phyloP scores from a whole-genome alignment of 768 basidiomycete genomes.

The Tylopilus intermedius region DNA sequence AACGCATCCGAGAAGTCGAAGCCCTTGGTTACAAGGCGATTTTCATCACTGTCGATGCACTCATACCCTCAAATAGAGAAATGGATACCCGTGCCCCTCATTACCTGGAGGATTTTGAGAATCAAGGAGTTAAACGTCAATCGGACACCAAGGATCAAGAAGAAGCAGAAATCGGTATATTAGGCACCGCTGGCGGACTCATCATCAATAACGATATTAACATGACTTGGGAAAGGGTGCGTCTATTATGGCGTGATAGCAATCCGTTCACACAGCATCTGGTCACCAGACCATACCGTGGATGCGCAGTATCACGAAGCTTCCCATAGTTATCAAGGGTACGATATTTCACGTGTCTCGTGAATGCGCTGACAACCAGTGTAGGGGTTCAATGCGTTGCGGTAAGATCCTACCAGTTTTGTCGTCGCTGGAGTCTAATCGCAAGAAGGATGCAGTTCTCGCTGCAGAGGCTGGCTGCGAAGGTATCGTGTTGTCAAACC shows the following conservation, averaged over 20 bases:
- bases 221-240: slow-evolving; percentile 73
- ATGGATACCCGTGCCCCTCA: slow-evolving; percentile 62
- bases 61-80: slow-evolving; percentile 79
- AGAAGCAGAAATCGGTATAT: slow-evolving; percentile 36
- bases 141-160: slow-evolving; percentile 29
- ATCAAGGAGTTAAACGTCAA: slow-evolving; percentile 26
- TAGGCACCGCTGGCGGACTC: slow-evolving; percentile 66
- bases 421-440: slow-evolving; percentile 2
- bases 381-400: slow-evolving; percentile 71
- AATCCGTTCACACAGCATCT: background rate
- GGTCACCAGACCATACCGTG: slow-evolving; percentile 63
- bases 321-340: slow-evolving; percentile 78
- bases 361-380: slow-evolving; percentile 6
- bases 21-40: slow-evolving; percentile 79
- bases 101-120: slow-evolving; percentile 52
- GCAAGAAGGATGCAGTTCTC: slow-evolving; percentile 71
- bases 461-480: slow-evolving; percentile 81
- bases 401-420: slow-evolving; percentile 31
- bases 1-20: slow-evolving; percentile 67
- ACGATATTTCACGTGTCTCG: background rate
- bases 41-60: slow-evolving; percentile 87
- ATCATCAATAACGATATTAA: slow-evolving; percentile 63
- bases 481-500: slow-evolving; percentile 86
- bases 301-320: slow-evolving; percentile 61
- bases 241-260: slow-evolving; percentile 5